These are phyloP conservation scores for Anaeramoeba ignava DNA, from an alignment of 78 protist genomes.

Conservation along the genomic window DNA sequence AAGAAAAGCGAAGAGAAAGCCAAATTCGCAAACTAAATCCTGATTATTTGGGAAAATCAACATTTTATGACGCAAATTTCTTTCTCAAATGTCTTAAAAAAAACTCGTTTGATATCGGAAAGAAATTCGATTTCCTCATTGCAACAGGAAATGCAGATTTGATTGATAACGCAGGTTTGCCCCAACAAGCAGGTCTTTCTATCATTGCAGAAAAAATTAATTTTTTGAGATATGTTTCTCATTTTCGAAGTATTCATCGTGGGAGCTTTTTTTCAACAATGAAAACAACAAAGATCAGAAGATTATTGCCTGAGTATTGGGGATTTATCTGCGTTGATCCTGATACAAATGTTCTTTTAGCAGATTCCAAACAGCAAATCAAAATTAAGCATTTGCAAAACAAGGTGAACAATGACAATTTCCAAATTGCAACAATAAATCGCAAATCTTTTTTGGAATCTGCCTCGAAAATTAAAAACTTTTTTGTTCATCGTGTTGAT, in stretches of 20 bases:
- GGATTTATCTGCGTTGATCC: no score
- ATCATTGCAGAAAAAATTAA: slow-evolving; percentile 91
- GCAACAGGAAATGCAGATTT: neutral
- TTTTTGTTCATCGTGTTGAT: no score
- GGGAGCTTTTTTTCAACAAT: slow-evolving; percentile 84
- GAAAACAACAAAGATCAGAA: slow-evolving; percentile 83
- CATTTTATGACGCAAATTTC: slow-evolving; percentile 2
- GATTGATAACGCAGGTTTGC: neutral
- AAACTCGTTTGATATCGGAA: slow-evolving; percentile 1
- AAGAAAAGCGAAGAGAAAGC: neutral
- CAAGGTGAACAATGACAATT: no score
- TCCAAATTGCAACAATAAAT: no score
- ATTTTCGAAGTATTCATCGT: slow-evolving; percentile 65
- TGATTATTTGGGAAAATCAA: neutral
- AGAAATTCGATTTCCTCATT: neutral
- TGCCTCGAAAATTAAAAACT: no score
- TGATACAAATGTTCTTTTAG: no score
- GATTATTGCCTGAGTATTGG: slow-evolving; percentile 87
- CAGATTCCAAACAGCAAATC: no score
- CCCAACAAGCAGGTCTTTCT: slow-evolving; percentile 62
- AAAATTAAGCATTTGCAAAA: no score
- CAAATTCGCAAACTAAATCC: neutral
- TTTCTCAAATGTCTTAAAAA: neutral
- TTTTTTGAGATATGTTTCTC: slow-evolving; percentile 70
- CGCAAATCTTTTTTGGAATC: no score